Percentiles rank a stretch among this genome's conserved stretches.
phyloP scores from a whole-genome alignment of 257 asterid species.

The Linaria vulgaris region DNA sequence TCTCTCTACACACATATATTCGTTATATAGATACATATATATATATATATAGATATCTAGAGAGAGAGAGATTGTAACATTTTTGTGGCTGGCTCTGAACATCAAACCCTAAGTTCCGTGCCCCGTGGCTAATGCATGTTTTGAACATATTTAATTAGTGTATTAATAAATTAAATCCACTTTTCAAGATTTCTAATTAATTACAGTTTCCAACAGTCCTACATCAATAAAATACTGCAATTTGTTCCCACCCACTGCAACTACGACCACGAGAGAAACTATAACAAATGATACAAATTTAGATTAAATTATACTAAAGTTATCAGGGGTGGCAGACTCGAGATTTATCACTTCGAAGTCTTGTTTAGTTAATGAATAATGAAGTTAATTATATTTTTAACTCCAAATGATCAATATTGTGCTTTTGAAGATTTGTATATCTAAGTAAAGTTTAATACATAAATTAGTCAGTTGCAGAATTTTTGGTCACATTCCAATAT shows the following conservation, averaged over 20 bases:
- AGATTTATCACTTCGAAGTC: conserved; percentile 38
- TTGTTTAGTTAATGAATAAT: conserved; percentile 29
- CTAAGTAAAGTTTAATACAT: too few relatives aligned
- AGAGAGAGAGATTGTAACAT: conserved; percentile 13
- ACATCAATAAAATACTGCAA: not conserved
- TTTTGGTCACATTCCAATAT: too few relatives aligned
- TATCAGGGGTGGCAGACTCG: conserved; percentile 39
- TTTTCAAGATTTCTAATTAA: conserved; percentile 31
- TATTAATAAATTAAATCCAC: conserved; percentile 21
- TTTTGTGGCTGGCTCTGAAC: conserved; percentile 21
- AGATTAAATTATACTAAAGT: conserved; percentile 22
- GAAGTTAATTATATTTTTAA: not conserved
- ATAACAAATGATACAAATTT: too few relatives aligned
- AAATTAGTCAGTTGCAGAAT: too few relatives aligned
- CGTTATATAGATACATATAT: not conserved
- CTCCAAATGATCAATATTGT: too few relatives aligned
- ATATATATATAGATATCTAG: not conserved
- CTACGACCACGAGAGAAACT: conserved; percentile 12
- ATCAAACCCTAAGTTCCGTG: conserved; percentile 74
- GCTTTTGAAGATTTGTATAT: too few relatives aligned
- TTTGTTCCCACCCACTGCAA: conserved; percentile 33
- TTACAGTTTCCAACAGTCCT: not conserved
- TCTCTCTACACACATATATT: too few relatives aligned
- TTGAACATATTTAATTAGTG: conserved; percentile 14
- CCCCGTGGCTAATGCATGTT: conserved; percentile 75